Evolutionary conservation across 192 early-diverging fungal genomes (phyloP).

Genomic region (Linnemannia hyalina): DNA sequence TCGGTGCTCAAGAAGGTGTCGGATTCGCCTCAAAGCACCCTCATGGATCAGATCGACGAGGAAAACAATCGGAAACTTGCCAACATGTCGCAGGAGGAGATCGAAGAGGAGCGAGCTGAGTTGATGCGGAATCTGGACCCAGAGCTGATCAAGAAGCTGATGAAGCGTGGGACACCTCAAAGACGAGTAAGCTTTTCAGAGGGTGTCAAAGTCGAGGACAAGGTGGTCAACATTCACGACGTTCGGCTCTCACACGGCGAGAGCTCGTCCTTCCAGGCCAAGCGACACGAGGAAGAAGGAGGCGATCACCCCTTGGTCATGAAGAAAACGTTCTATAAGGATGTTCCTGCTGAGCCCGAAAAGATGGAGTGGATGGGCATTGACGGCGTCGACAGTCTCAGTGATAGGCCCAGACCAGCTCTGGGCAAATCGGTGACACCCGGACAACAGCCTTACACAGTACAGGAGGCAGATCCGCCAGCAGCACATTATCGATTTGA

Average conservation of each 20-base stretch:
- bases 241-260: constrained; percentile 17
- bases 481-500: constrained; percentile 79
- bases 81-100: constrained; percentile 80
- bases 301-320: constrained; percentile 60
- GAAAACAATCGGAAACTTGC: constrained; percentile 64
- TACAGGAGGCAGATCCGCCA: constrained; percentile 60
- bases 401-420: constrained; percentile 29
- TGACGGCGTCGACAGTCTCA: constrained; percentile 28
- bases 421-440: constrained; percentile 58
- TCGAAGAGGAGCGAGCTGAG: constrained; percentile 75
- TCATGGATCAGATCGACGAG: constrained; percentile 66
- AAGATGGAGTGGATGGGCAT: constrained; percentile 80
- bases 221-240: constrained; percentile 42
- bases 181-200: constrained; percentile 51
- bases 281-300: constrained; percentile 45
- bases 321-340: constrained; percentile 67
- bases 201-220: constrained; percentile 33
- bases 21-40: constrained; percentile 31
- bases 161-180: constrained; percentile 53
- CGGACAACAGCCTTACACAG: constrained; percentile 64
- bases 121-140: constrained; percentile 74
- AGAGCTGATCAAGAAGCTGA: constrained; percentile 73
- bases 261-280: constrained; percentile 24
- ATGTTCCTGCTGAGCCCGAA: constrained; percentile 68
- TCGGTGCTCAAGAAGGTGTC: constrained; percentile 45